These are phyloP conservation scores for Leccinum subgranulosum DNA, from an alignment of 768 basidiomycete genomes.

Conservation along the genomic window DNA sequence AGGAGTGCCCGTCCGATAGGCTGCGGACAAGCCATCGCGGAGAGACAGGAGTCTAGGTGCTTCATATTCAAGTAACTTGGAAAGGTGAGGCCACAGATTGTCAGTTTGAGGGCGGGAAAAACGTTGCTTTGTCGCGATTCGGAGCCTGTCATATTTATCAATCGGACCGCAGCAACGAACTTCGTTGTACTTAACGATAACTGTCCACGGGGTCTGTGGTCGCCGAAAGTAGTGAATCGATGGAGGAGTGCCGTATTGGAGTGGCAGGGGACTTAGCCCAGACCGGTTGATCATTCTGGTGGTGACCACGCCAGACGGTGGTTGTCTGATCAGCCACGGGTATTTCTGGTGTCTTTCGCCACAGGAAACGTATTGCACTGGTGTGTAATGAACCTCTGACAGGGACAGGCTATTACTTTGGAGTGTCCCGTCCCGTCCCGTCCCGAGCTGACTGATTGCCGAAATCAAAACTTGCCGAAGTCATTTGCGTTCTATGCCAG, in stretches of 20 bases:
- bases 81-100: neutral
- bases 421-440: no score
- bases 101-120: neutral
- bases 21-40: neutral
- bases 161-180: neutral
- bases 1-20: neutral
- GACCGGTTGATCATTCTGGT: neutral
- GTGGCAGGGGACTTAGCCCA: neutral
- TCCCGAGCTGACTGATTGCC: no score
- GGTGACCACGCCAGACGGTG: neutral
- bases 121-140: neutral
- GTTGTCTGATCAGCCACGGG: neutral
- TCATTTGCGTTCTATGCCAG: no score
- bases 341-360: neutral
- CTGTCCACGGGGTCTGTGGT: neutral
- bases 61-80: neutral
- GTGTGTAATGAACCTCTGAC: neutral
- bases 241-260: neutral
- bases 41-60: neutral
- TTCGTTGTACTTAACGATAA: neutral
- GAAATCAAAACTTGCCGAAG: no score
- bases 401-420: neutral
- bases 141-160: neutral
- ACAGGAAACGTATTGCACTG: neutral
- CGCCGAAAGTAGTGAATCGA: neutral